phyloP scores from a whole-genome alignment of 441 rosid species.

The Metrosideros polymorpha region DNA sequence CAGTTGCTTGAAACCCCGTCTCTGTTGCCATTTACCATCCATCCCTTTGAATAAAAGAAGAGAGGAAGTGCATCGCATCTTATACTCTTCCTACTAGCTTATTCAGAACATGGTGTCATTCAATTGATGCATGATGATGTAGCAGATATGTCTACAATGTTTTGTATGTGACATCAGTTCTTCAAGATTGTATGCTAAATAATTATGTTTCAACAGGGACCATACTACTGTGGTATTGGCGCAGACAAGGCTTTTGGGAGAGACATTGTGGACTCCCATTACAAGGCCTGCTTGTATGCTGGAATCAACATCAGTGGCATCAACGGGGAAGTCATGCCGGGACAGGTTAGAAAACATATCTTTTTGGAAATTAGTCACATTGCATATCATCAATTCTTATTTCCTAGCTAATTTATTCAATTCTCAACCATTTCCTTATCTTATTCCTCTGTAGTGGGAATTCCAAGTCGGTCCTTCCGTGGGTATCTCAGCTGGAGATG shows the following conservation, averaged over 20 bases:
- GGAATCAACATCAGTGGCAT: background rate
- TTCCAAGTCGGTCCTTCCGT: background rate
- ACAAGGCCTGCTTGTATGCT: slow-evolving; percentile 2
- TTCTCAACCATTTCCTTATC: background rate
- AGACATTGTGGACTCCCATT: background rate
- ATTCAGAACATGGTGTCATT: background rate
- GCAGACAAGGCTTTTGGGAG: background rate
- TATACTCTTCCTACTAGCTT: background rate
- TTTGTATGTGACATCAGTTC: background rate
- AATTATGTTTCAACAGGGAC: background rate
- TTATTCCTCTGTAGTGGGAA: background rate
- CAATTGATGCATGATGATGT: background rate
- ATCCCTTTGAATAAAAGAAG: background rate
- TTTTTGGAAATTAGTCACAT: background rate
- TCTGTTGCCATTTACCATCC: background rate
- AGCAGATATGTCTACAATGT: background rate
- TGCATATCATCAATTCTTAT: background rate
- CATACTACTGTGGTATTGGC: background rate
- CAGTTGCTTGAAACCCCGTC: background rate
- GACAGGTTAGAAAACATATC: background rate
- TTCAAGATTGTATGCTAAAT: background rate
- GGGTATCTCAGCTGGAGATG: slow-evolving; percentile 2
- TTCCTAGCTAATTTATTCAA: background rate
- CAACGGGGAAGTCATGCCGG: slow-evolving; percentile 4
- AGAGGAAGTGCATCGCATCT: background rate